Evolutionary conservation across 2,329 filamentous ascomycete species (phyloP), one percentile per base, ranked within the genome.

Genomic region (Mariannaea elegans): DNA sequence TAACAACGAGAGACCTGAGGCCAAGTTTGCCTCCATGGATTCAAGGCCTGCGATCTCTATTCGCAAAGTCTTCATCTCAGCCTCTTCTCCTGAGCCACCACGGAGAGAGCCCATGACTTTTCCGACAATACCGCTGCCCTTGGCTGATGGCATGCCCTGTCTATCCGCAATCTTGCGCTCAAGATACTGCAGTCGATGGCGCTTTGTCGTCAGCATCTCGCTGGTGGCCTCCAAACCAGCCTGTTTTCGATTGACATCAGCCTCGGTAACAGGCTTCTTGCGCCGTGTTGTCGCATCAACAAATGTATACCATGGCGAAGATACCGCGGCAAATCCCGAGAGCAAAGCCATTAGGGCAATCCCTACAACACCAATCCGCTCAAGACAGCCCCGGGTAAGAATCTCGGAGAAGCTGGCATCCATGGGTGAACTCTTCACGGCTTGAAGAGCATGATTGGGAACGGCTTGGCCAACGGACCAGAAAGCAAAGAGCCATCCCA

Each of bases 321-420:
- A 94, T 31, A 96, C 90, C n/a, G 92, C 92, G 6, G 93, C 93
- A 70, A 96, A 97, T 0, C 93, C 93, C 7, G 92, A 92, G n/a
- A 97, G 80, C 13, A 94, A 83, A 14, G 92, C 93, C 92, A 97
- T 96, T 52, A 95, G 78, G 46, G 90, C 89, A 56, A 95, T 93
- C 3, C 93, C 93, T 63, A 96, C 92, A 38, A 97, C 89, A 12
- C 92, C 93, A 23, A 97, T 88, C 42, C 93, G 78, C 73, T 89
- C 86, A 32, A 90, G 77, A 64, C 86, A 89, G 8, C 82, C 86
- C 41, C 82, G 77, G 14, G 80, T 80, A 47, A 86, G 68, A 7
- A 67, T 70, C 51, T 76, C 74, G 39, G 78, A 72, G 13, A 78
- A 68, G 18, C 67, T 72, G 54, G 71, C 70, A n/a, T 64, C 65